Evolutionary conservation across 2,329 filamentous ascomycete species (phyloP).

Genomic region (Albophoma yamanashiensis): DNA sequence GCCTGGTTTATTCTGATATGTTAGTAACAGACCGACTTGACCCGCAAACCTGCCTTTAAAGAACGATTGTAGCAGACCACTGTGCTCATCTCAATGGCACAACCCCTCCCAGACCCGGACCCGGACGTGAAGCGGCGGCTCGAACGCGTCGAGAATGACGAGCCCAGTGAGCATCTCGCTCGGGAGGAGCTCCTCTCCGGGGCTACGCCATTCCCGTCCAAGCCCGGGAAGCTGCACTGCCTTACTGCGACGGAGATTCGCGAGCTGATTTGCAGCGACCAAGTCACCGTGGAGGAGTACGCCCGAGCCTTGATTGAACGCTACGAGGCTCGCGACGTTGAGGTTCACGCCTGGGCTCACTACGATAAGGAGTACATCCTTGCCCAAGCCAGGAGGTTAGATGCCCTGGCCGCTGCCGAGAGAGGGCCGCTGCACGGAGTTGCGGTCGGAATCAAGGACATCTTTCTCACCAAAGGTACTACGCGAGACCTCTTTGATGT

Average conservation of each 20-base stretch:
- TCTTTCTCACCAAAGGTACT: slow-evolving; percentile 44
- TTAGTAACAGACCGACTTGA: background rate
- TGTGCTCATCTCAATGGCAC: background rate
- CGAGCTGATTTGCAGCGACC: slow-evolving; percentile 3
- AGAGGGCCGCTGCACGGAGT: slow-evolving; percentile 47
- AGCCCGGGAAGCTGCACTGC: background rate
- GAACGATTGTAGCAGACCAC: too few relatives aligned
- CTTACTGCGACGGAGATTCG: background rate
- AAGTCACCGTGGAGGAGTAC: slow-evolving; percentile 37
- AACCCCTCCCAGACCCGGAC: background rate
- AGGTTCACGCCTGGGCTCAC: slow-evolving; percentile 40
- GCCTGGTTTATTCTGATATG: background rate
- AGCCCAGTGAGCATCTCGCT: background rate
- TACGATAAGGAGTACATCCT: slow-evolving; percentile 35
- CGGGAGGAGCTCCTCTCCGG: background rate
- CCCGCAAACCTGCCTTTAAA: background rate
- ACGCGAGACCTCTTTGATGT: background rate
- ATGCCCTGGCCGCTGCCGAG: slow-evolving; percentile 32
- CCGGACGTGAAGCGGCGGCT: background rate
- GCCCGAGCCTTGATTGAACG: slow-evolving; percentile 33
- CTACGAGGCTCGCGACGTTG: slow-evolving; percentile 30
- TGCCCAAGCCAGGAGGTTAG: slow-evolving; percentile 36
- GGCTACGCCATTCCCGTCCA: background rate
- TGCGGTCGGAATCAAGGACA: slow-evolving; percentile 48
- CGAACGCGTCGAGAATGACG: background rate